Base-by-base conservation (phyloP, 2,329 filamentous ascomycete genomes). In the Cadophora malorum region DNA sequence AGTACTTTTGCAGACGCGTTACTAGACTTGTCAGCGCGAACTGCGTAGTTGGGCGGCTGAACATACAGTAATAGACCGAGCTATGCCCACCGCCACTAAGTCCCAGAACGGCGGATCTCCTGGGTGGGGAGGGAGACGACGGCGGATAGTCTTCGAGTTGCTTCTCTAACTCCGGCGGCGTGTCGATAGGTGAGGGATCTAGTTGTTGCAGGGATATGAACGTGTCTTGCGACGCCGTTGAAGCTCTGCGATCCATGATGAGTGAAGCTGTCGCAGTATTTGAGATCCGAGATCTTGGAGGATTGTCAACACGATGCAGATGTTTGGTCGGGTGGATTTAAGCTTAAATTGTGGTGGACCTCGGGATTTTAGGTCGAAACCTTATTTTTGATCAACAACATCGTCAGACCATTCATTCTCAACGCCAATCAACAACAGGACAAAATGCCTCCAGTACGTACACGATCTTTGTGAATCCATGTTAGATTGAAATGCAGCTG, bases 1-100 rank as follows among this genome's bases (percentile, higher is more conserved):
- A 96, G 83, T 97, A 97, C 78, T 89, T 91, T 79, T 98, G 96
- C 45, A 96, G 84, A 59, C 91, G 88, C 5, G 85, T 85, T 64
- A 96, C 91, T 93, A 71, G 9, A 21, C 60, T 58, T 63, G 35
- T 69, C 66, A 65, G 50, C 45, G 45, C 10, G n/a, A 3, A 10
- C 8, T 2, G 8, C 7, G 14, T 25, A 31, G 47, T 12, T 12
- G 16, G 35, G 6, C 1, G 10, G 23, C 9, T n/a, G 8, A 81
- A 87, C 45, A 49, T 83, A 94, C 92, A 82, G 80, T 94, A 96
- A 80, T 89, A 95, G 75, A 92, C 88, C 66, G 91, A 85, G 9
- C 90, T 88, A 75, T 89, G 89, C n/a, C 88, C 85, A 55, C 75
- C 73, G 77, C 84, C 81, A 74, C 90, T 90, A 25, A 94, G 82